Base-by-base conservation (phyloP, 106 monocot genomes). In the Xerophyta viscosa region DNA sequence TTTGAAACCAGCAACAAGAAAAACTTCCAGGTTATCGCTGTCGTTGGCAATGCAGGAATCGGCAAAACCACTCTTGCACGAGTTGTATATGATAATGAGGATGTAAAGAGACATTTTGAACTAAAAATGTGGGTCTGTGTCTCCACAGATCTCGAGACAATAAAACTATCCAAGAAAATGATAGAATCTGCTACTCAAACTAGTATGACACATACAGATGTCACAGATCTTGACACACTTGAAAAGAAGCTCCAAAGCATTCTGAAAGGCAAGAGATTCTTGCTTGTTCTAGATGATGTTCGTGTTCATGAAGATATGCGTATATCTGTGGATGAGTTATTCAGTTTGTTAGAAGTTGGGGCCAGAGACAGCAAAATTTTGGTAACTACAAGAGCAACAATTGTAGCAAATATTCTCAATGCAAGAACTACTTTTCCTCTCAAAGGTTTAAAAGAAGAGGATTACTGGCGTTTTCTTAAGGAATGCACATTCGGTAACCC, bases 261-360 rank as follows among this genome's bases (percentile, higher is more conserved):
- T 2, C 41, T 71, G 14, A 27, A 66, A 10, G 31, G 36, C 3
- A 27, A 56, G 26, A 69, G 26, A 1, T 42, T 65, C 18, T 11
- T 77, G 7, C 56, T 76, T 17, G 59, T 76, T 3, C 30, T 76
- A 18, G 76, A 74, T 43, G 62, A 74, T 43, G n/a, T 74, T 11
- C 66, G 61, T 54, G 17, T 17, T 18, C 15, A 60, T 23, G 33
- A 17, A 15, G 3, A 4, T 3, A 20, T 2, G 8, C 19, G 22
- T 20, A 48, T 3, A 22, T 20, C 20, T 2, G 6, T 3, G 20
- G 0, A n/a, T 9, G 27, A 36, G 13, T 27, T 75, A 2, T 14
- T 61, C 5, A 30, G 6, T 31, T 57, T 56, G 24, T 37, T 68
- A 15, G 26, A 6, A 41, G 29, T 13, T 17, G 48, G 29, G 23